These are phyloP conservation scores for Darksidea phi DNA, from an alignment of 495 filamentous ascomycete species.

Conservation along the genomic window DNA sequence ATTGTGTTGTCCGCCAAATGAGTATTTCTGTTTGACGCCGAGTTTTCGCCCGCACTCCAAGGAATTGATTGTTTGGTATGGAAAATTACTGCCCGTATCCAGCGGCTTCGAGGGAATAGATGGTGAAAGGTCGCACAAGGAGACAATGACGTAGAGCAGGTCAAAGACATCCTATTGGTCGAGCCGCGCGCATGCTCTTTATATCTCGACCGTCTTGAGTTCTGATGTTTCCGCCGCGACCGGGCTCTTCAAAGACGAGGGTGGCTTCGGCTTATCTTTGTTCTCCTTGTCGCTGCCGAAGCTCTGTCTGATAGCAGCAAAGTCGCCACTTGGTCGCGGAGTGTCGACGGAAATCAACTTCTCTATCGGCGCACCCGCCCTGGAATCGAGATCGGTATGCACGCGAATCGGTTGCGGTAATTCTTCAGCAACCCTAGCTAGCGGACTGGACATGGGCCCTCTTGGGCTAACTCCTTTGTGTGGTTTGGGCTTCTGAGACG, in stretches of 20 bases:
- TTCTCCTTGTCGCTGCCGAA: constrained; percentile 38
- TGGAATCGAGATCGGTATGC: constrained; percentile 29
- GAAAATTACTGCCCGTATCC: constrained; percentile 29
- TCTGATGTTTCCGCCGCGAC: constrained; percentile 21
- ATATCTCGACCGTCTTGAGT: constrained; percentile 40
- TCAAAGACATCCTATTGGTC: neutral
- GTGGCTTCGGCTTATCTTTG: constrained; percentile 23
- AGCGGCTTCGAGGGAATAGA: constrained; percentile 19
- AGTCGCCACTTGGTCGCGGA: constrained; percentile 38
- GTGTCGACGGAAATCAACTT: constrained; percentile 43
- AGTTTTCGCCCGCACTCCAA: constrained; percentile 7
- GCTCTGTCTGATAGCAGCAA: constrained; percentile 9
- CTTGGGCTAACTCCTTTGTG: constrained; percentile 38
- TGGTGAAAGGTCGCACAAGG: neutral
- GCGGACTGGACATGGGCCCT: constrained; percentile 41
- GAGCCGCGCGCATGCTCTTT: neutral
- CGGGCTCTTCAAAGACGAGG: constrained; percentile 16
- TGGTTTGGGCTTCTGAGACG: constrained; percentile 36
- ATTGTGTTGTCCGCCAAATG: neutral
- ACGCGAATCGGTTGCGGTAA: constrained; percentile 35
- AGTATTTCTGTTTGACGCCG: constrained; percentile 15
- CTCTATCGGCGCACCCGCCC: constrained; percentile 29
- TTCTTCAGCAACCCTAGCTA: constrained; percentile 46
- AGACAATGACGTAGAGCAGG: neutral
- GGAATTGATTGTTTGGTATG: neutral